Percentiles rank a stretch among this genome's conserved stretches.
Conservation (phyloP, 805 yeast species). For the Zygosaccharomyces lentus region DNA sequence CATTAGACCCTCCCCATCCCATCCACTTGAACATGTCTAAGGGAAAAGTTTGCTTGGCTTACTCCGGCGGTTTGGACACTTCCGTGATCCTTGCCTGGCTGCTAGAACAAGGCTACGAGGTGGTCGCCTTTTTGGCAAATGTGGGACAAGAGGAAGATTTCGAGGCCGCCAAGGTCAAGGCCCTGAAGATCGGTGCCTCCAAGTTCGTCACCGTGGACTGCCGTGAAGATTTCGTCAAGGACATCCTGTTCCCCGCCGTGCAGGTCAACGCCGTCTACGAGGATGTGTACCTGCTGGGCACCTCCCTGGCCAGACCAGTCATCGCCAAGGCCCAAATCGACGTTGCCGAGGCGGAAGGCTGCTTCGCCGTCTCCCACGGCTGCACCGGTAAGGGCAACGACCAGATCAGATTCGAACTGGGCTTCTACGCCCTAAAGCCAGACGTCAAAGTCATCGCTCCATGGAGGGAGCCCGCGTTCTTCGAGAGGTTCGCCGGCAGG, state of each 20-base stretch:
- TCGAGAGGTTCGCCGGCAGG: constrained; percentile 96
- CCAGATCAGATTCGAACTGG: constrained; percentile 95
- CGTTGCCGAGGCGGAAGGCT: constrained; percentile 95
- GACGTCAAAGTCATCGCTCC: constrained; percentile 97
- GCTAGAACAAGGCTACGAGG: constrained; percentile 96
- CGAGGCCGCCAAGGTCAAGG: constrained; percentile 94
- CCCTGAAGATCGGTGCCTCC: constrained; percentile 94
- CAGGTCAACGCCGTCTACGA: constrained; percentile 98
- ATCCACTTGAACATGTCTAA: constrained; percentile 62
- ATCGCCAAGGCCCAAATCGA: constrained; percentile 97
- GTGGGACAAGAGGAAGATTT: constrained; percentile 99
- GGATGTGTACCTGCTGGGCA: constrained; percentile 93
- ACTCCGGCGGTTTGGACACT: constrained; percentile 98
- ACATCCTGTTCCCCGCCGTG: constrained; percentile 90
- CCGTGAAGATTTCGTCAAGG: constrained; percentile 90
- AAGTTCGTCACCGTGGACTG: constrained; percentile 93
- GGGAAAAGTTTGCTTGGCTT: constrained; percentile 98
- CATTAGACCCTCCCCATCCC: too few relatives aligned
- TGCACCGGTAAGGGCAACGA: constrained; percentile 99
- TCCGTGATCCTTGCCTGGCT: constrained; percentile 97
- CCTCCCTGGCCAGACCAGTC: constrained; percentile 97
- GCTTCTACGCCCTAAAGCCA: constrained; percentile 97
- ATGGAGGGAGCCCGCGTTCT: constrained; percentile 96
- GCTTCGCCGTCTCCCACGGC: constrained; percentile 98
- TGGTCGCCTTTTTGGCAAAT: constrained; percentile 95